These are phyloP conservation scores for Fusarium mundagurra DNA, from an alignment of 2,329 filamentous ascomycete species.

Conservation along the genomic window DNA sequence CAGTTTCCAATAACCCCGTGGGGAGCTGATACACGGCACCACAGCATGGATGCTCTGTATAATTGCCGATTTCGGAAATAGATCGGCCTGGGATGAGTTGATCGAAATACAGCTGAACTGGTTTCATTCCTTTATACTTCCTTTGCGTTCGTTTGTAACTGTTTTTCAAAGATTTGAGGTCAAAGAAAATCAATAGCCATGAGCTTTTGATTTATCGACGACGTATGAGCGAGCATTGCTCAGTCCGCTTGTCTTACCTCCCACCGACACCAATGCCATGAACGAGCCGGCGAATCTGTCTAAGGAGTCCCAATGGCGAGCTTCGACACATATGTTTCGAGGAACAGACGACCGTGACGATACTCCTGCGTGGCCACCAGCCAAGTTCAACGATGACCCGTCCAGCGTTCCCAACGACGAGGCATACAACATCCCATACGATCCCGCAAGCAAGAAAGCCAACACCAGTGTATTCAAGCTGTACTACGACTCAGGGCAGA, in stretches of 20 bases:
- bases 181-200: background rate
- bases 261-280: background rate
- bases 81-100: background rate
- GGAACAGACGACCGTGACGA: background rate
- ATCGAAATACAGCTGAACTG: background rate
- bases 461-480: fast-evolving
- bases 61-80: background rate
- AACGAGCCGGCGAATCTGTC: background rate
- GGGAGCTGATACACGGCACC: background rate
- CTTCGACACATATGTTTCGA: background rate
- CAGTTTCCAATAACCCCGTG: background rate
- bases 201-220: background rate
- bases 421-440: background rate
- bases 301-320: background rate
- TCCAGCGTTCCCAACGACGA: background rate
- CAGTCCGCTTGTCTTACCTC: background rate
- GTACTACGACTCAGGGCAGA: fast-evolving
- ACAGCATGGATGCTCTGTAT: background rate
- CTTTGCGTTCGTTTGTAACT: fast-evolving
- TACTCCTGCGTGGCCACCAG: background rate
- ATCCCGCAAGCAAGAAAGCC: background rate
- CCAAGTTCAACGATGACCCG: background rate
- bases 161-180: fast-evolving
- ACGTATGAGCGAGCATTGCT: background rate
- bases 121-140: too few relatives aligned